Percentiles rank a stretch among this genome's conserved stretches.
phyloP scores from a whole-genome alignment of 163 green algal genomes.

The Chloroidium sp. region DNA sequence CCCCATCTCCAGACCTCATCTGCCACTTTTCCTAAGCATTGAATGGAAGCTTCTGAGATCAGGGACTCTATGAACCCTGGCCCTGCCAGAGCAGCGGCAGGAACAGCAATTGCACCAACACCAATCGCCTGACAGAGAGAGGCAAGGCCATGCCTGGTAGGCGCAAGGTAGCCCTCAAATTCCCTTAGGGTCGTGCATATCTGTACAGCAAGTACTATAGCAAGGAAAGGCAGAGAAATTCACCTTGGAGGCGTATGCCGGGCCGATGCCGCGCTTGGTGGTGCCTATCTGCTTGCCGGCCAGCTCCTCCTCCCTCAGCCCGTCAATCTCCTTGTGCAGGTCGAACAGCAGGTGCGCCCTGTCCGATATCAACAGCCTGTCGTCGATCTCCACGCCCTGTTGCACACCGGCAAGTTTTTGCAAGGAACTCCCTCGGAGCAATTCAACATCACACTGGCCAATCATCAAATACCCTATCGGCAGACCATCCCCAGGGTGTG shows the following conservation, averaged over 20 bases:
- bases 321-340: slow-evolving; percentile 94
- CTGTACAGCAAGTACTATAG: no score
- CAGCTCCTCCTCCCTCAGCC: slow-evolving; percentile 73
- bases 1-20: no score
- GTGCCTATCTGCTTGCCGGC: slow-evolving; percentile 78
- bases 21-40: no score
- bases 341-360: slow-evolving; percentile 97
- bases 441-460: neutral
- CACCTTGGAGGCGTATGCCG: slow-evolving; percentile 88
- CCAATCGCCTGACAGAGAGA: no score
- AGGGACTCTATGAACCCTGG: no score
- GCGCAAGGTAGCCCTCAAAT: no score
- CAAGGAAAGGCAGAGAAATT: neutral
- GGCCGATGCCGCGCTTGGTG: slow-evolving; percentile 97
- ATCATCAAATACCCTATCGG: neutral
- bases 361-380: slow-evolving; percentile 80
- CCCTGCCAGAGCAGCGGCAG: no score
- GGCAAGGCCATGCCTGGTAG: no score
- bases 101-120: no score
- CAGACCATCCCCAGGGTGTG: no score
- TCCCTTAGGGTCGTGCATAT: no score
- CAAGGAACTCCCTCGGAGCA: neutral
- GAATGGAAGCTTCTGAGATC: no score
- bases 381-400: slow-evolving; percentile 50
- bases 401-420: slow-evolving; percentile 9